Base-by-base conservation (phyloP, 495 filamentous ascomycete genomes). In the Aspergillus indologenus region DNA sequence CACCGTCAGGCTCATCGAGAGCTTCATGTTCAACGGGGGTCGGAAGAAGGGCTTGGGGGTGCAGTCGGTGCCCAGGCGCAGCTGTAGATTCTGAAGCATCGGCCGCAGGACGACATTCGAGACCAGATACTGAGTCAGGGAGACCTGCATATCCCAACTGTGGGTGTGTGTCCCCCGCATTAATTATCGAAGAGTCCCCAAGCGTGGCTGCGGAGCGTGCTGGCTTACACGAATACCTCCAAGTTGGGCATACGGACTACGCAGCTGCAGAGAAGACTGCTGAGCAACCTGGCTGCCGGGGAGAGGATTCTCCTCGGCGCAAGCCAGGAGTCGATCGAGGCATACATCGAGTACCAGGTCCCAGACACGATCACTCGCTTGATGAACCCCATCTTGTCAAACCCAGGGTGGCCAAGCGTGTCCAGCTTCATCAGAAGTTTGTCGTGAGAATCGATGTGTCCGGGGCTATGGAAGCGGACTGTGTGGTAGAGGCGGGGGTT, bases 1-100 rank as follows among this genome's bases (percentile, higher is more conserved):
- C 14, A 9, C 51, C 17, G 9, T 53, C 51, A 53, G 14, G 2
- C 14, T 18, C 3, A 43, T 17, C 0, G 15, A 15, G 8, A 20
- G 22, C 1, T 43, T 31, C 7, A 53, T 20, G 3, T 7, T 22
- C 31, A 53, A 18, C 17, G 51, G 19, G 5, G 51, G 51, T 3
- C 51, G 51, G 26, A 53, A 53, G 31, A 53, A 53, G 17, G 51
- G 51, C n/a, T 53, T 53, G 15, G 51, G 51, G 26, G 51, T 53
- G 29, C 29, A 53, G 51, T 53, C 22, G 12, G 51, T 53, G 26
- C 51, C 51, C 51, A 53, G 42, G 7, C 51, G 51, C 0, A 53
- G 29, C 17, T 40, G 31, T 29, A 53, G 15, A 23, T 2, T 5
- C n/a, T 6, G 12, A 1, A 53, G 51, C 26, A 18, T 19, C 17